Base-by-base conservation (phyloP, 2,329 filamentous ascomycete genomes). In the Sporothrix protearum region DNA sequence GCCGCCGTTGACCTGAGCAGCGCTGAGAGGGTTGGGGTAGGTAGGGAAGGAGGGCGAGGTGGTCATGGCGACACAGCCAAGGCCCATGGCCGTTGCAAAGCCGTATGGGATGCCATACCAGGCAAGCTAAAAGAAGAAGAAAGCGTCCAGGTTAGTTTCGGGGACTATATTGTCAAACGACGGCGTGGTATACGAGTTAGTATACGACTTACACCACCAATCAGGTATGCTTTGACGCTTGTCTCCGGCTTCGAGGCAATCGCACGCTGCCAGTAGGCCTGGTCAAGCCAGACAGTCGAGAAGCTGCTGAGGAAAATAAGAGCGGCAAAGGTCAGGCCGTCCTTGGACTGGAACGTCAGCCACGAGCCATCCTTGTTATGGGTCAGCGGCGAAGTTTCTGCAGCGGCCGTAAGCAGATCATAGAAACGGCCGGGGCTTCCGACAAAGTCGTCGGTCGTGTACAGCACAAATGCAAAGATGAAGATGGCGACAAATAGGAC, bases 241-340 rank as follows among this genome's bases (percentile, higher is more conserved):
- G 80, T 82, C 71, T 81, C 79, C 0, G 81, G 82, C 25, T 79
- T 75, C 0, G 79, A 81, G 7, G 81, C 81, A 72, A 83, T 82
- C 3, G 81, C 82, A 1, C 81, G 79, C 75, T 83, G 81, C 82
- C 81, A 83, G 73, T 83, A 83, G 1, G 79, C 81, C 75, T 83
- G 81, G 73, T 83, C 81, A 0, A 82, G 77, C 78, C 79, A 83
- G 14, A 80, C 79, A 22, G 76, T 78, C 19, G 74, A 76, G 70
- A 83, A 81, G 0, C 80, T 79, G 0, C 80, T 77, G 0, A 81
- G 76, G 47, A 83, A 79, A 6, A 81, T 68, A 71, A 80, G 77
- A 14, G 80, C 75, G 2, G 78, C 81, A 72, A 82, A 82, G 30
- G 81, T 75, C 6, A 82, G 73, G 0, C 80, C 80, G 10, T 76